These are phyloP conservation scores for Collariella sp. DNA, from an alignment of 495 filamentous ascomycete species.

Conservation along the genomic window DNA sequence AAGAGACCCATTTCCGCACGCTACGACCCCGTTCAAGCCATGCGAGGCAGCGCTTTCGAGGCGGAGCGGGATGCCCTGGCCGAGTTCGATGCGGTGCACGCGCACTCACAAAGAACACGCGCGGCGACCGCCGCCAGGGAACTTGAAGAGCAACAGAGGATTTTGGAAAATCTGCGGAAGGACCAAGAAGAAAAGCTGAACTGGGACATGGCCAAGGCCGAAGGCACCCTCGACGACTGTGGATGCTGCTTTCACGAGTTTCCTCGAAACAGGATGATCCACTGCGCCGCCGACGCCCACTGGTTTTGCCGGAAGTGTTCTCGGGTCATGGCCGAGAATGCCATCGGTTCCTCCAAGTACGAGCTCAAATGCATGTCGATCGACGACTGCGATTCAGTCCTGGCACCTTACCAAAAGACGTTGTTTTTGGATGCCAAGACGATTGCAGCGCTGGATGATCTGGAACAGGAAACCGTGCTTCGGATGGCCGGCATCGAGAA, in stretches of 20 bases:
- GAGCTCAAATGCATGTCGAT: constrained; percentile 47
- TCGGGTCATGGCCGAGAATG: constrained; percentile 51
- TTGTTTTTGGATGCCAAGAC: constrained; percentile 51
- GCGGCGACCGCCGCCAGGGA: constrained; percentile 12
- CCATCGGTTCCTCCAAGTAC: constrained; percentile 57
- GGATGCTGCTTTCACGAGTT: constrained; percentile 62
- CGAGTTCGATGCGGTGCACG: constrained; percentile 24
- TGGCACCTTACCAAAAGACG: constrained; percentile 39
- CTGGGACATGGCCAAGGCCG: constrained; percentile 34
- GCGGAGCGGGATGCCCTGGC: constrained; percentile 21
- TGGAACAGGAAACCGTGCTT: constrained; percentile 62
- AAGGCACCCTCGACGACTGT: constrained; percentile 52
- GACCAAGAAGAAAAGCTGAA: constrained; percentile 38
- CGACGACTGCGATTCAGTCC: constrained; percentile 37
- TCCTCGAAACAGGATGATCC: constrained; percentile 55
- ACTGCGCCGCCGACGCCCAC: constrained; percentile 48
- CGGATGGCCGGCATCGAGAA: constrained; percentile 55
- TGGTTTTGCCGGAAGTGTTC: constrained; percentile 66
- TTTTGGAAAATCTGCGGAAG: no score
- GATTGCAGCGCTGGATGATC: constrained; percentile 49
- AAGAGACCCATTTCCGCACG: constrained; percentile 20
- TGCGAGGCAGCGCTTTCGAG: background rate
- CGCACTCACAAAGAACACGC: constrained; percentile 12
- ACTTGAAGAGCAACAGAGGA: constrained; percentile 25
- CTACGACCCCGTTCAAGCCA: background rate